Evolutionary conservation across 1,284 basidiomycete genomes (phyloP), one percentile per base, ranked within the genome.

Genomic region (Fistulina hepatica): DNA sequence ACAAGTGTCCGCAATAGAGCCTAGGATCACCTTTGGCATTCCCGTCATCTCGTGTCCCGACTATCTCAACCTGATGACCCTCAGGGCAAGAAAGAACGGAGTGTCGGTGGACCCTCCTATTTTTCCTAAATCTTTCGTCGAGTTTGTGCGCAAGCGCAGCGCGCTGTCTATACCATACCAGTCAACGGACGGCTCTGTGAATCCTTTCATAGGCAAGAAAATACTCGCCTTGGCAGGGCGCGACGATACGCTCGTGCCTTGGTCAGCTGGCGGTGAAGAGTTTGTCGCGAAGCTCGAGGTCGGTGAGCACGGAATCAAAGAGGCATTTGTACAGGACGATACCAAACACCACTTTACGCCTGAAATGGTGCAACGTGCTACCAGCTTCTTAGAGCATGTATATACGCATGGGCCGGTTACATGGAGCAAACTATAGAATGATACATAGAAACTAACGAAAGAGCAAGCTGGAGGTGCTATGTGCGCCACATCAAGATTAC

Each of bases 31-130:
- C 26, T 63, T 85, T 34, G 85, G 78, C 1, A 76, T 91, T 20
- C 80, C 86, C 0, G 76, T 82, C 51, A 74, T 81, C 21, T 88
- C 85, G 22, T 86, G 84, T 44, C 85, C 89, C 0, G 80, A 89
- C 58, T 85, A 76, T 49, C 53, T 69, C 20, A 61, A 64, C 21
- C 65, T 83, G 2, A 73, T 89, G 46, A 56, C 63, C 10, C 61
- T 65, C 12, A 75, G 85, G 17, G 82, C 85, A 3, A 47, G 56
- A 41, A 55, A 48, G 42, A 59, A 45, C 36, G 58, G 58, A 1
- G 46, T 83, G 6, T 47, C 63, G 0, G 60, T 74, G 36, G 61
- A 51, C 9, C 63, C 77, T 0, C 78, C 76, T 0, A 63, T 71
- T 44, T 67, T 82, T 46, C 85, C 84, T 0, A 52, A 58, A 9